phyloP scores from a whole-genome alignment of 176 grass and related monocot genomes.

The Aegilops bicornis region DNA sequence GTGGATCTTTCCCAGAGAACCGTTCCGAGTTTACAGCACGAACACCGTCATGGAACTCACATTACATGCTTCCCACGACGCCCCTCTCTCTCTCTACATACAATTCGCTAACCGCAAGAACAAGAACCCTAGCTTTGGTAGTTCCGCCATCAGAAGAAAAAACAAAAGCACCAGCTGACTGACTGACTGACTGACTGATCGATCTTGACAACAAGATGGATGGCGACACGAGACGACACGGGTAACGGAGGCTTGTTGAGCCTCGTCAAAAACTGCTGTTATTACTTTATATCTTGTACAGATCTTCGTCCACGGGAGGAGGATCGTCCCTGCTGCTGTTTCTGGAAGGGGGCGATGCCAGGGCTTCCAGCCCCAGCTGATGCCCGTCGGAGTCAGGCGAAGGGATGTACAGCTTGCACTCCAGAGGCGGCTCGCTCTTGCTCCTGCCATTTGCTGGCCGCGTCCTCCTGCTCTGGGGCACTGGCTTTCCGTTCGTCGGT shows the following conservation, averaged over 20 bases:
- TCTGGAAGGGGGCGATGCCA: constrained; percentile 27
- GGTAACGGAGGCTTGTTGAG: constrained; percentile 15
- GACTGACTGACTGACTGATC: neutral
- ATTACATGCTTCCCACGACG: constrained; percentile 44
- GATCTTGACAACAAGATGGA: constrained; percentile 38
- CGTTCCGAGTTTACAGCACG: constrained; percentile 32
- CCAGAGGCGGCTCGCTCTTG: constrained; percentile 83
- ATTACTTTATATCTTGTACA: constrained; percentile 57
- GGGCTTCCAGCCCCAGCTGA: constrained; percentile 36
- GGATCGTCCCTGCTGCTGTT: constrained; percentile 40
- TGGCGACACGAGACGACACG: constrained; percentile 1
- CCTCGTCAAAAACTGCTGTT: constrained; percentile 23
- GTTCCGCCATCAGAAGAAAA: constrained; percentile 24
- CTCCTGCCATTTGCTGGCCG: constrained; percentile 70
- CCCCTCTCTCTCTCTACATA: constrained; percentile 42
- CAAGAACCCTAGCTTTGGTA: constrained; percentile 34
- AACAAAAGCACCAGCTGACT: constrained; percentile 5
- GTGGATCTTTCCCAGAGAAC: constrained; percentile 32
- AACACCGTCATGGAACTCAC: constrained; percentile 29
- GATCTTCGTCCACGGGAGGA: constrained; percentile 51
- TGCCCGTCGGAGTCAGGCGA: constrained; percentile 65
- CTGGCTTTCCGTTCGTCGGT: constrained; percentile 40
- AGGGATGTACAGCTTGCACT: constrained; percentile 75
- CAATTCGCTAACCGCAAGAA: constrained; percentile 51
- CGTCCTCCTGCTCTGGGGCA: constrained; percentile 63